Evolutionary conservation across 2,329 filamentous ascomycete species (phyloP), one percentile per base, ranked within the genome.

Genomic region (Hymenoscyphus occultus): DNA sequence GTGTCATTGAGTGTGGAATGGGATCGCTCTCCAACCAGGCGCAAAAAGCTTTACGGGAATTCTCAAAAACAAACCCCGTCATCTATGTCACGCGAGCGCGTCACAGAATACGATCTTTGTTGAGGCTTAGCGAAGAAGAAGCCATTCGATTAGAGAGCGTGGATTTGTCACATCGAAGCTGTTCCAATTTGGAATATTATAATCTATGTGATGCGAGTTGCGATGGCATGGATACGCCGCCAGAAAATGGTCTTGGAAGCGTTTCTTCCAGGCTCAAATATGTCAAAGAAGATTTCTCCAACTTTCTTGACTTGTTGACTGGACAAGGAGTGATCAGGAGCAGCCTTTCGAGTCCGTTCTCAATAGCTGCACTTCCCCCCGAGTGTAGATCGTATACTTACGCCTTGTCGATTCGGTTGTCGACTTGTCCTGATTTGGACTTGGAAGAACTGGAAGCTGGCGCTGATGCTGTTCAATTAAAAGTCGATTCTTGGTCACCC

Each of bases 1-100:
- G 84, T 68, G 84, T 93, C 48, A 87, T 93, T 67, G 88, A 91
- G 3, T 92, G 89, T 74, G 90, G 74, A 1, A 76, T 92, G 77
- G 89, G 90, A 70, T 84, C 84, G 65, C 67, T 76, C 4, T 71
- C 74, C 12, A 70, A 66, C 28, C 71, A 74, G 60, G 72, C 72
- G 14, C 67, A 84, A 80, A 61, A 83, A 85, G 28, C 86, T 2
- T 78, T 93, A 16, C 80, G 83, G 64, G 83, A 87, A 10, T 90
- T 88, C 71, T 82, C 85, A 3, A 80, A 81, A 61, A 85, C 82
- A 0, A 86, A 91, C 71, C 90, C 90, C 0, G 86, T 93, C 16
- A 84, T 93, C 28, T 88, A 92, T 67, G 79, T 93, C 42, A 80
- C 87, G 31, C 83, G 91, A 59, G 89, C 91, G 69, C 78, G 84